Conservation (phyloP, 2,329 filamentous ascomycete genomes). For the Fusarium brevicatenulatum region DNA sequence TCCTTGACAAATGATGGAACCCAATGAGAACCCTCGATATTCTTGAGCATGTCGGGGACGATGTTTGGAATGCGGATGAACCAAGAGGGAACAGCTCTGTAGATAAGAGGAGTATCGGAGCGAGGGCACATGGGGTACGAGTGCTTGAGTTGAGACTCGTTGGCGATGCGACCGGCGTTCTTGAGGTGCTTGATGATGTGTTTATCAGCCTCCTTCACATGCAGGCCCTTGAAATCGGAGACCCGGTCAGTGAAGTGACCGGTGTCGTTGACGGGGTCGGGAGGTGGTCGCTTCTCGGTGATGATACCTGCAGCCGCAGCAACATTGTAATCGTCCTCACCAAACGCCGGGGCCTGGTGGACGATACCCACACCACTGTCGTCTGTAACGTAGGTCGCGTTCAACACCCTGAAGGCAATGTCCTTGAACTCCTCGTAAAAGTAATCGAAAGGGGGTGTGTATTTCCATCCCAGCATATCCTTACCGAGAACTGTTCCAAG, state of each 20-base stretch:
- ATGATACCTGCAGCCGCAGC: constrained; percentile 81
- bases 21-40: constrained; percentile 91
- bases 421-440: constrained; percentile 92
- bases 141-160: constrained; percentile 88
- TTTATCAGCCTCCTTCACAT: constrained; percentile 94
- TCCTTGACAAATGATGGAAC: constrained; percentile 92
- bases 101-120: constrained; percentile 95
- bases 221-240: constrained; percentile 82
- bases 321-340: constrained; percentile 94
- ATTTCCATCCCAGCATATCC: constrained; percentile 88
- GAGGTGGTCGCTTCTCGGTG: constrained; percentile 79
- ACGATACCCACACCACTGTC: constrained; percentile 95
- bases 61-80: constrained; percentile 89
- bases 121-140: constrained; percentile 94
- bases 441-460: constrained; percentile 89
- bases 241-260: constrained; percentile 83
- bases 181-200: constrained; percentile 92
- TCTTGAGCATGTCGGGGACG: constrained; percentile 88
- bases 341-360: constrained; percentile 91
- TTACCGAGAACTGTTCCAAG: constrained; percentile 82
- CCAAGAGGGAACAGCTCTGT: constrained; percentile 92
- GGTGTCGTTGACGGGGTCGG: constrained; percentile 88
- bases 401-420: constrained; percentile 81
- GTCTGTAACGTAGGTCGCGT: constrained; percentile 85
- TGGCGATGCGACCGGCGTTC: constrained; percentile 77